A percentile compares a stretch with the other conserved stretches of the same genome.
Conservation (phyloP, 352 stramenopile species). For the Phytophthora meadii region DNA sequence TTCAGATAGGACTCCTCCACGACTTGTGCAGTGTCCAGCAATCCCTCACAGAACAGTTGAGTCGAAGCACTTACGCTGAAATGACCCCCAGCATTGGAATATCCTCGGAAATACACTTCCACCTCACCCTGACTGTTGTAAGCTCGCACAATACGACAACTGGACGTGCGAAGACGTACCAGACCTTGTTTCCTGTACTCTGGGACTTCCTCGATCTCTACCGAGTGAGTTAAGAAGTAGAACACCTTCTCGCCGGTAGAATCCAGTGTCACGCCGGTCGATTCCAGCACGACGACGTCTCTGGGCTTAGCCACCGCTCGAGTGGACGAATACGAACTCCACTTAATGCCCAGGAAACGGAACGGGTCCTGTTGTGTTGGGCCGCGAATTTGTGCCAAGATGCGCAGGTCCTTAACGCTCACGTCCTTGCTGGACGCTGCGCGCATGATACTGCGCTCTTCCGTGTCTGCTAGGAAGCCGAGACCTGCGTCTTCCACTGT, state of each 20-base stretch:
- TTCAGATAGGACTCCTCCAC: slow-evolving; percentile 70
- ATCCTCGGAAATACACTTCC: slow-evolving; percentile 58
- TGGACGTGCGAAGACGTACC: slow-evolving; percentile 42
- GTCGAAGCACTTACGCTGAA: slow-evolving; percentile 29
- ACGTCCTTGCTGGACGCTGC: slow-evolving; percentile 25
- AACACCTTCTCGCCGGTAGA: slow-evolving; percentile 41
- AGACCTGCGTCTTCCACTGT: slow-evolving; percentile 44
- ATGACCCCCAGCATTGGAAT: slow-evolving; percentile 41
- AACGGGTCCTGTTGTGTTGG: slow-evolving; percentile 37
- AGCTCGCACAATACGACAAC: slow-evolving; percentile 51
- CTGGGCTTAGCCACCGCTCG: slow-evolving; percentile 22
- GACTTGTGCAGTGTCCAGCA: slow-evolving; percentile 48
- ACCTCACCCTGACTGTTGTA: slow-evolving; percentile 42
- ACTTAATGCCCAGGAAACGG: slow-evolving; percentile 37
- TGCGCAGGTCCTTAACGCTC: slow-evolving; percentile 34
- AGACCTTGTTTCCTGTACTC: slow-evolving; percentile 45
- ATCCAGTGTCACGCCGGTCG: slow-evolving; percentile 46
- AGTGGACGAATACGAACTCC: slow-evolving; percentile 17
- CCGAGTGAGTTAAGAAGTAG: slow-evolving; percentile 50
- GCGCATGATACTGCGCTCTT: slow-evolving; percentile 40
- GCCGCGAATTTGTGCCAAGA: slow-evolving; percentile 32
- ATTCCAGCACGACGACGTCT: slow-evolving; percentile 39
- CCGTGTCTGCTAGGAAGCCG: slow-evolving; percentile 40
- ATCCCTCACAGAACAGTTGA: slow-evolving; percentile 41
- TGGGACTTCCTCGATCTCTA: slow-evolving; percentile 48